Base-by-base conservation (phyloP, 2,329 filamentous ascomycete species). In the Pestalotiopsis sp. region DNA sequence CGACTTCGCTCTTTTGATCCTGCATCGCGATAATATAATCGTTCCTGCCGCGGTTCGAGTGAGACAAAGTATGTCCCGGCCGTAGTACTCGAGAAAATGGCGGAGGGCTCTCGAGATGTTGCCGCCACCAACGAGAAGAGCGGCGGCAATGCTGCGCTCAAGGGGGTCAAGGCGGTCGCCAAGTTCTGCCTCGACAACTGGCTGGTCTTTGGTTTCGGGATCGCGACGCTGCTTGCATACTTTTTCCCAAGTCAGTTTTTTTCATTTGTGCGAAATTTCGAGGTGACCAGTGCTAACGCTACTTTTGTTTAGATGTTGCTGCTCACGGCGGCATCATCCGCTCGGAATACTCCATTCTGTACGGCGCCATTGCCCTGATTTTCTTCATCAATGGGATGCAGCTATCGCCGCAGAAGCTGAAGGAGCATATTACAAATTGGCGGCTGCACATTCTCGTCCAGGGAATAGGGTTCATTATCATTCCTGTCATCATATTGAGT, bases 321-420 rank as follows among this genome's bases (percentile, higher is more conserved):
- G 81, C 82, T 20, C 80, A 81, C 64, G 84, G 84, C 45, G 84
- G 85, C 6, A 75, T 79, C 60, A 85, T 84, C 78, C 87, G 78
- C 79, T 90, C 79, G 73, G 88, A 81, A 79, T 87, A 80, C 81
- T 88, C 74, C 81, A 87, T 93, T 66, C 84, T 92, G 38, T 93
- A 93, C 76, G 89, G 91, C 39, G 89, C 86, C 23, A 89, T 93
- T 38, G 88, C 86, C 20, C 79, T 92, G 73, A 92, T 93, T 73
- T 93, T 93, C 77, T 82, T 93, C 68, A 85, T 93, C 72, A 92
- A 90, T 67, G 91, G 91, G 3, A 85, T 92, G 73, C 92, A 91
- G 65, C 86, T 93, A 20, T 85, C 90, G 7, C 88, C 87, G 0
- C 82, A 84, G 41, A 88, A 92, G 73, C 81, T 93, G 11, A 79